Evolutionary conservation across 768 basidiomycete genomes (phyloP), one percentile per base, ranked within the genome.

Genomic region (Phanerodontia chrysosporium): DNA sequence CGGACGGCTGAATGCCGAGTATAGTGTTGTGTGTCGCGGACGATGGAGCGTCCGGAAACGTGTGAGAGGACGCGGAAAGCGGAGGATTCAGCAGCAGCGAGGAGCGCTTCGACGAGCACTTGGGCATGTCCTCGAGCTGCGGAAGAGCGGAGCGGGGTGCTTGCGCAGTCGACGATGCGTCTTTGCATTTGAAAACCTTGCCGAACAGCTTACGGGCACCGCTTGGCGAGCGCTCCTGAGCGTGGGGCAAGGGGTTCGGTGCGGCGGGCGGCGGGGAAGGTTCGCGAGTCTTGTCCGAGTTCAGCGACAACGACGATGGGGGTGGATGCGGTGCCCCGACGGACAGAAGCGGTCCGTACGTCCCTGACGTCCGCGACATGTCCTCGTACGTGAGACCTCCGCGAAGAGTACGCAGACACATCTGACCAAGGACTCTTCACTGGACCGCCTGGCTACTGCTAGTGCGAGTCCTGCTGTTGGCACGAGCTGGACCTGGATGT

Each of bases 401-500:
- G 83, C 87, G 69, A 78, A 0, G 87, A 74, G 58, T 71, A 74
- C 63, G 69, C 64, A 42, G 68, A 69, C 49, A 76, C 69, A 24
- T 81, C 82, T n/a, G 90, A 90, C 65, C 7, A 60, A 25, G 54
- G 59, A 12, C 62, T 67, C 62, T 59, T 84, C 83, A 45, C 79
- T 67, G 25, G 83, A 79, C 27, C 27, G 9, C 24, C 52, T 53
- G 35, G 36, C 62, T 61, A n/a, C 30, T 27, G 51, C 42, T 18
- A 72, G 73, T 18, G 76, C 75, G 61, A 75, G 83, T 55, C 74
- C 74, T 63, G 74, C 80, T 44, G 86, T 87, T 5, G 91, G 90
- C 1, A 96, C 88, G 44, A 97, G 86, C 71, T 97, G 95, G 12
- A 97, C 86, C 66, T 97, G 95, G 0, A 96, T 78, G 69, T 95